These are phyloP conservation scores for Podaxis mareebaensis DNA, from an alignment of 768 basidiomycete genomes.

Conservation along the genomic window DNA sequence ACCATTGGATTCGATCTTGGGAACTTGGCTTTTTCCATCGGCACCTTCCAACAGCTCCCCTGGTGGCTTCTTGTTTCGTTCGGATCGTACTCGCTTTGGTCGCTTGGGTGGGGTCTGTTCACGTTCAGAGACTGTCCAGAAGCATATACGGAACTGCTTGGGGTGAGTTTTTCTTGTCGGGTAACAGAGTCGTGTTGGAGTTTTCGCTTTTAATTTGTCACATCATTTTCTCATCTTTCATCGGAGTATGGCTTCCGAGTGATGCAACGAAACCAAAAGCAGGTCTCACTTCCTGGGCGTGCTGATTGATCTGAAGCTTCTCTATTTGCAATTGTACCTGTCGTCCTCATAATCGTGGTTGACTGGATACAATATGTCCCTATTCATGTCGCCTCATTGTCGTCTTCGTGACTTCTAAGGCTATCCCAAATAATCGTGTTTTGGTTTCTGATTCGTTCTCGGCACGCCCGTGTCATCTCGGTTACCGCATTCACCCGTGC, in stretches of 20 bases:
- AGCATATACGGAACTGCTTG: conserved; percentile 69
- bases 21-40: not conserved
- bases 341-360: not conserved
- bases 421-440: not conserved
- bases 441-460: conserved; percentile 5
- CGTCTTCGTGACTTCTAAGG: conserved; percentile 3
- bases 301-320: not conserved
- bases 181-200: conserved; percentile 6
- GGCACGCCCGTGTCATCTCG: conserved; percentile 2
- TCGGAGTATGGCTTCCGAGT: not conserved
- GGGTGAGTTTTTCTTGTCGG: conserved; percentile 39
- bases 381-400: conserved; percentile 1
- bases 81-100: conserved; percentile 77
- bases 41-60: conserved; percentile 53
- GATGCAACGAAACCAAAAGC: not conserved
- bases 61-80: conserved; percentile 84
- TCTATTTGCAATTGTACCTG: not conserved
- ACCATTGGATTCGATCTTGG: not conserved
- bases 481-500: not conserved
- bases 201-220: conserved; percentile 10
- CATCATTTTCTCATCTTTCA: conserved; percentile 6
- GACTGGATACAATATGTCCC: not conserved
- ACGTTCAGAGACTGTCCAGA: conserved; percentile 80
- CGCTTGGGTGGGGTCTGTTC: conserved; percentile 73
- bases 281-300: not conserved